Conservation (phyloP, 106 monocot species). For the Dioscorea dumetorum region DNA sequence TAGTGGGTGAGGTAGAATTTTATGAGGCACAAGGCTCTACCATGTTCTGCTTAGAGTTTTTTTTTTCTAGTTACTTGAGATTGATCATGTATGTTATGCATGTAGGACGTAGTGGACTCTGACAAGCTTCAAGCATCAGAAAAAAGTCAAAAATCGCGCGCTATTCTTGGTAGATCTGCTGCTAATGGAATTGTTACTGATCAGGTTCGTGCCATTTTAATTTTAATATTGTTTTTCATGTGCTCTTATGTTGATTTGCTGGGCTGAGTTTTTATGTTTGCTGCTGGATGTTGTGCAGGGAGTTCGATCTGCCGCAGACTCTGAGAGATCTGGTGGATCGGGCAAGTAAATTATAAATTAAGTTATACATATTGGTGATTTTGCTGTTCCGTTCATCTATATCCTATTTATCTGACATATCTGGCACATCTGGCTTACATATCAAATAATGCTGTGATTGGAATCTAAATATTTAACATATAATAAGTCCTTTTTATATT, state of each 20-base stretch:
- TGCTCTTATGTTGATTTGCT: background rate
- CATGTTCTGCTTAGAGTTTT: no score
- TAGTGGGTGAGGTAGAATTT: no score
- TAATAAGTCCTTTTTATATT: no score
- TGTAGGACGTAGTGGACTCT: conserved; percentile 58
- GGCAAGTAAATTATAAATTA: conserved; percentile 27
- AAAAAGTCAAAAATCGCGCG: conserved; percentile 64
- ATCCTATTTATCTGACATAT: no score
- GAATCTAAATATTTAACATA: no score
- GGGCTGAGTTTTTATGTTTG: background rate
- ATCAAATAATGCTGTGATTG: no score
- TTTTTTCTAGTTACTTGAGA: no score
- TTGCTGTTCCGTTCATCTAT: no score
- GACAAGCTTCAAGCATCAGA: conserved; percentile 72
- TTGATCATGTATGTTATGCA: background rate
- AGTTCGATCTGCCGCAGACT: conserved; percentile 39
- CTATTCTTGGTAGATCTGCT: conserved; percentile 56
- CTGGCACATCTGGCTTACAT: no score
- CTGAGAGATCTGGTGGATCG: conserved; percentile 47
- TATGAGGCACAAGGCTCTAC: no score
- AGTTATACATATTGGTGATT: no score
- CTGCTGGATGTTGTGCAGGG: conserved; percentile 25
- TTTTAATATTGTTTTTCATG: background rate
- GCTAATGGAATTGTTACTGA: conserved; percentile 84
- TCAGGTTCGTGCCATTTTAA: conserved; percentile 31